These are phyloP conservation scores for Fusarium transvaalense DNA, from an alignment of 2,329 filamentous ascomycete genomes.

Conservation along the genomic window DNA sequence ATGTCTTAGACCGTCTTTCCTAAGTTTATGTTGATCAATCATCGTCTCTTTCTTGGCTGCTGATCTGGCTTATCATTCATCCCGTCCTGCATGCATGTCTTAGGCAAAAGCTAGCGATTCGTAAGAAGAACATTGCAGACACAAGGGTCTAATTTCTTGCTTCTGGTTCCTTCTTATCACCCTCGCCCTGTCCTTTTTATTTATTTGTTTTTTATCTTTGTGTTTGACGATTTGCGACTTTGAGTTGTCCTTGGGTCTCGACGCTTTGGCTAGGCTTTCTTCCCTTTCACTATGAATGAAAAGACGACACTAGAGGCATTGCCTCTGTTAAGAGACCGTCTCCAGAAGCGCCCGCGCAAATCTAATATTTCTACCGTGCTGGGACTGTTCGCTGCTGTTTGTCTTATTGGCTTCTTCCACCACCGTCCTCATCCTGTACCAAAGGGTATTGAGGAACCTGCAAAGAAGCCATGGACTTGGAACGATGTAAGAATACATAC, in stretches of 20 bases:
- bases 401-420: constrained; percentile 41
- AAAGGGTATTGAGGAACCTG: constrained; percentile 1
- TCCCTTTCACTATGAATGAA: constrained; percentile 33
- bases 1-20: constrained; percentile 1
- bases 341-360: constrained; percentile 17
- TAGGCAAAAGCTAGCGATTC: constrained; percentile 24
- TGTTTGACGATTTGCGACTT: neutral
- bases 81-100: constrained; percentile 33
- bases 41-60: neutral
- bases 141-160: constrained; percentile 4
- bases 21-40: constrained; percentile 2
- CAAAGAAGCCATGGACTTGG: constrained; percentile 46
- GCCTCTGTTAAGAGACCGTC: constrained; percentile 28
- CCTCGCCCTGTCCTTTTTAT: neutral
- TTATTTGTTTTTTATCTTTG: neutral
- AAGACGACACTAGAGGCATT: constrained; percentile 28
- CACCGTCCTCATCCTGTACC: constrained; percentile 21
- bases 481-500: constrained; percentile 33
- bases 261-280: too few species aligned
- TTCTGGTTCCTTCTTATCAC: neutral
- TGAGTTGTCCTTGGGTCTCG: neutral
- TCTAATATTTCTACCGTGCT: constrained; percentile 21
- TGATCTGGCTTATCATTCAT: constrained; percentile 33
- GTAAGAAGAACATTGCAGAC: constrained; percentile 7
- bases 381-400: constrained; percentile 38